These are phyloP conservation scores for Iris pallida DNA, from an alignment of 116 monocot species.

Conservation along the genomic window DNA sequence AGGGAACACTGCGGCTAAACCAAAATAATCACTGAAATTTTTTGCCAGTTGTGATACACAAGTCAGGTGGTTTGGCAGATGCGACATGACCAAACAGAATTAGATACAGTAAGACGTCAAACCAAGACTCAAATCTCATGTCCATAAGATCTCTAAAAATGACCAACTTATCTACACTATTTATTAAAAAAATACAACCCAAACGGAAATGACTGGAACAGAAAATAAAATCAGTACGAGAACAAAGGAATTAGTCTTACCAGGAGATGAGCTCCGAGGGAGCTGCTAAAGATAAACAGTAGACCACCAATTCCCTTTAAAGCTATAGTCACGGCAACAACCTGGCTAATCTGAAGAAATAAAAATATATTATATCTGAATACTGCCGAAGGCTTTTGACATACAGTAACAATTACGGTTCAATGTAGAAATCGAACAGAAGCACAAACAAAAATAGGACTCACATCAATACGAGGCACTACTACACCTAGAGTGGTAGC, in stretches of 20 bases:
- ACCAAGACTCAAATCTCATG: too few relatives aligned
- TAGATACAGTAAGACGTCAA: too few relatives aligned
- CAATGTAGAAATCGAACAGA: neutral
- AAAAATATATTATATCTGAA: neutral
- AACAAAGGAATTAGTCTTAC: slow-evolving; percentile 20
- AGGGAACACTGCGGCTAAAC: too few relatives aligned
- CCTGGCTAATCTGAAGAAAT: slow-evolving; percentile 48
- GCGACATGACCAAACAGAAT: too few relatives aligned
- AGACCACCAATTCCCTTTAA: slow-evolving; percentile 74
- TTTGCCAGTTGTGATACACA: too few relatives aligned
- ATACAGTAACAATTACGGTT: neutral
- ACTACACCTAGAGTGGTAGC: slow-evolving; percentile 36
- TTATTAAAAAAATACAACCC: too few relatives aligned
- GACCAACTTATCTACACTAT: too few relatives aligned
- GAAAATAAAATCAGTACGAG: too few relatives aligned
- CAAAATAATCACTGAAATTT: too few relatives aligned
- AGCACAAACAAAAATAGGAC: neutral
- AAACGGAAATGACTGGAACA: neutral
- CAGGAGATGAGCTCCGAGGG: slow-evolving; percentile 66
- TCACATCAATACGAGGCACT: slow-evolving; percentile 59
- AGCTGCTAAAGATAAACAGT: slow-evolving; percentile 62
- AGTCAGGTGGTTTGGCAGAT: too few relatives aligned
- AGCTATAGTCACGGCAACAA: slow-evolving; percentile 47
- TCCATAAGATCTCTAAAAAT: too few relatives aligned
- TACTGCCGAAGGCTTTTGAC: too few relatives aligned